These are phyloP conservation scores for Apiospora pterosperma DNA, from an alignment of 2,329 filamentous ascomycete genomes.

Conservation along the genomic window DNA sequence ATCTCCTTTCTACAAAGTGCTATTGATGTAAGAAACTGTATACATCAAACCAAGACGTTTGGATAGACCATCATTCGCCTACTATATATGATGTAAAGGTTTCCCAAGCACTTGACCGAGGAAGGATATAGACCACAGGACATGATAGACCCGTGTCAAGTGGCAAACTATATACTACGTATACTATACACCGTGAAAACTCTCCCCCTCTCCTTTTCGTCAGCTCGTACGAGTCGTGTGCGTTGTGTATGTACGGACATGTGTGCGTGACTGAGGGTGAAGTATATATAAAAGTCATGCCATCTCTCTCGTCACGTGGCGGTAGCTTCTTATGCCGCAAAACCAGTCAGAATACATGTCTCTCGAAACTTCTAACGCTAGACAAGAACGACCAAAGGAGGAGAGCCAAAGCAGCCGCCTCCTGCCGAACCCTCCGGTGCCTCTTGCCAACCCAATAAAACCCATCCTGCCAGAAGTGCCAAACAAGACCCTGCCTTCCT, in stretches of 20 bases:
- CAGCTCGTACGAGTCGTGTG: background rate
- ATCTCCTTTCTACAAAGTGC: background rate
- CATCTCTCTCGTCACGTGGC: background rate
- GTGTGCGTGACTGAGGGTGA: background rate
- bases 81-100: background rate
- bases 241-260: background rate
- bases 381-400: background rate
- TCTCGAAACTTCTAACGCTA: background rate
- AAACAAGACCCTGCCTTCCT: background rate
- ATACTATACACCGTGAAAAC: background rate
- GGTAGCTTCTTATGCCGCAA: background rate
- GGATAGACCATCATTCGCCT: background rate
- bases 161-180: background rate
- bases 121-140: too few species aligned
- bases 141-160: background rate
- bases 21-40: background rate
- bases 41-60: background rate
- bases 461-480: background rate
- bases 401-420: background rate
- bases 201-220: background rate
- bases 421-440: background rate
- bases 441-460: background rate
- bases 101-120: background rate
- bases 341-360: background rate
- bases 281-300: background rate